Evolutionary conservation across 768 basidiomycete species (phyloP).

Genomic region (Mycena belliarum): DNA sequence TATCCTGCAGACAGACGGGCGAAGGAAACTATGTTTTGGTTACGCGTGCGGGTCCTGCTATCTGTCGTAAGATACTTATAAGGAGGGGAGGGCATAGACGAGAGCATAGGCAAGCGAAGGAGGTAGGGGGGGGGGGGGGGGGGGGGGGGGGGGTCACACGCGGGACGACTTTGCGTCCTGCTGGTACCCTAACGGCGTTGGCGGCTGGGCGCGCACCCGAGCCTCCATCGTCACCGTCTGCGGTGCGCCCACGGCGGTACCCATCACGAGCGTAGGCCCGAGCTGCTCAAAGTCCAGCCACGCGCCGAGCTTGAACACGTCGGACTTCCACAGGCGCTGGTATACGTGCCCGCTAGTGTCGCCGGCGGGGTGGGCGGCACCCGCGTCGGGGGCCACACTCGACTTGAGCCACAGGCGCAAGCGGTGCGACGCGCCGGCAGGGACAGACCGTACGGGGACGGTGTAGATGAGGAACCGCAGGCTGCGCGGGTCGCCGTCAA

Average conservation of each 20-base stretch:
- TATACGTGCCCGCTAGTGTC: too few species aligned
- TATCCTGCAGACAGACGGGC: too few species aligned
- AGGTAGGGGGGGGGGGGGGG: not conserved
- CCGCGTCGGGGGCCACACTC: constrained; percentile 32
- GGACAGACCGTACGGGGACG: constrained; percentile 54
- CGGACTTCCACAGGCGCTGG: constrained; percentile 67
- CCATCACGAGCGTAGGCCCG: constrained; percentile 53
- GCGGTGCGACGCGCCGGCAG: constrained; percentile 59
- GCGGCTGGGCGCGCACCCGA: not conserved
- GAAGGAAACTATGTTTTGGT: too few species aligned
- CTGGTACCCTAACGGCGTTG: constrained; percentile 13
- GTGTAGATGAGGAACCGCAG: constrained; percentile 64
- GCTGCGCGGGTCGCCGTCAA: constrained; percentile 55
- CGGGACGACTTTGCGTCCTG: not conserved
- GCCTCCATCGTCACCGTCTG: constrained; percentile 35
- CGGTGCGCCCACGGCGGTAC: constrained; percentile 39
- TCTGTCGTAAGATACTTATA: too few species aligned
- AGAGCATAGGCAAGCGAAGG: not conserved
- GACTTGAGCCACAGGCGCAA: constrained; percentile 60
- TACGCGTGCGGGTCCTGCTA: too few species aligned
- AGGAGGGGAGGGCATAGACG: too few species aligned
- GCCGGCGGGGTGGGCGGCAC: constrained; percentile 28
- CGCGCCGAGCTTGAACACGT: constrained; percentile 61
- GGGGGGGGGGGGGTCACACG: not conserved
- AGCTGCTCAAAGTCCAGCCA: constrained; percentile 55